phyloP scores from a whole-genome alignment of 2,329 filamentous ascomycete genomes.

The Corynespora cassiicola region DNA sequence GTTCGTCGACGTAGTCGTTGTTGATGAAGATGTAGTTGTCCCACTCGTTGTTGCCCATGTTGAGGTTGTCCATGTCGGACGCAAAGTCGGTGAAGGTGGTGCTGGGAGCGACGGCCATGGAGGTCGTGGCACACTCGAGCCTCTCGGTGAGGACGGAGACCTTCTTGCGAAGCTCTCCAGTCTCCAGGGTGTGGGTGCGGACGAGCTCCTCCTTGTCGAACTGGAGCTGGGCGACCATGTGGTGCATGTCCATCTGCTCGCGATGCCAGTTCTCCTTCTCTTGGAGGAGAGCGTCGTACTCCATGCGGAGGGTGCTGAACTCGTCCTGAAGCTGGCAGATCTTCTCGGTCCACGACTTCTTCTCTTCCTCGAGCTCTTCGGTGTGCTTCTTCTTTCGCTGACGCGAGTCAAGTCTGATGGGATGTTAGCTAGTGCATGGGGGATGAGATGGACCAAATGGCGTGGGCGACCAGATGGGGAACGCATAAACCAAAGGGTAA shows the following conservation, averaged over 20 bases:
- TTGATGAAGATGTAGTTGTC: slow-evolving; percentile 81
- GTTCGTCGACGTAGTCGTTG: slow-evolving; percentile 69
- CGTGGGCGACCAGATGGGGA: slow-evolving; percentile 30
- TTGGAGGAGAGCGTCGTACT: slow-evolving; percentile 57
- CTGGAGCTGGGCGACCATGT: slow-evolving; percentile 77
- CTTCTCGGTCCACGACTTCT: slow-evolving; percentile 83
- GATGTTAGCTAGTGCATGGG: slow-evolving; percentile 45
- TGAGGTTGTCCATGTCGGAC: slow-evolving; percentile 81
- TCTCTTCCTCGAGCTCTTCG: slow-evolving; percentile 94
- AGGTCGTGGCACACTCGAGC: slow-evolving; percentile 64
- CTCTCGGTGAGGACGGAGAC: slow-evolving; percentile 79
- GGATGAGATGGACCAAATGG: slow-evolving; percentile 38
- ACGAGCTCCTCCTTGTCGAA: slow-evolving; percentile 94
- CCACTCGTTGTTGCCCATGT: slow-evolving; percentile 79
- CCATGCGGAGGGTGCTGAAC: slow-evolving; percentile 70
- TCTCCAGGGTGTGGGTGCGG: slow-evolving; percentile 85
- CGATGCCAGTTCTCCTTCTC: slow-evolving; percentile 72
- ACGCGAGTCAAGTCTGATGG: slow-evolving; percentile 82
- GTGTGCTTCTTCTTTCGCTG: slow-evolving; percentile 99
- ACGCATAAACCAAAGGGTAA: slow-evolving; percentile 52
- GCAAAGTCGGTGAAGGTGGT: slow-evolving; percentile 75
- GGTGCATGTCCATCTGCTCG: slow-evolving; percentile 76
- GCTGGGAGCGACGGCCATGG: slow-evolving; percentile 59
- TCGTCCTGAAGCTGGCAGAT: slow-evolving; percentile 82
- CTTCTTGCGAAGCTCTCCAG: slow-evolving; percentile 90